Base-by-base conservation (phyloP, 2,329 filamentous ascomycete genomes). In the Penicillium italicum region DNA sequence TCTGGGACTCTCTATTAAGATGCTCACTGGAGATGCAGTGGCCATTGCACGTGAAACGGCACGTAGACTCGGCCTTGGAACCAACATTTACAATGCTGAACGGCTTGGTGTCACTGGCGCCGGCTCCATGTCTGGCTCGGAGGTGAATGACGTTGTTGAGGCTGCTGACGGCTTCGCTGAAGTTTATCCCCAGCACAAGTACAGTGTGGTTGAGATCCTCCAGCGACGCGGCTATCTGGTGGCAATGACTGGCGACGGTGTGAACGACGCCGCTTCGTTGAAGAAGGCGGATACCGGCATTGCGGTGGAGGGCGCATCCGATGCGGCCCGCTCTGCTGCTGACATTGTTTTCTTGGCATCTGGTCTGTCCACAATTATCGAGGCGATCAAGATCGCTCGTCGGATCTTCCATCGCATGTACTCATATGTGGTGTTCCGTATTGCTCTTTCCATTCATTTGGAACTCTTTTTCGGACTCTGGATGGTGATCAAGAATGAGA, bases 351-450 rank as follows among this genome's bases (percentile, higher is more conserved):
- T 96, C 83, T 85, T 96, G 72, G 90, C 89, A 66, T 90, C 91
- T 53, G 91, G 91, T 80, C 86, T 96, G 60, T 91, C 90, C 76
- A 89, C 91, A 61, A 95, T 96, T 74, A 95, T 96, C 68, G 90
- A 95, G 73, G 90, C 91, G 58, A 83, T 96, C 66, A 96, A 96
- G 81, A 95, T 89, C 64, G 93, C 90, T 31, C 89, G 91, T 69
- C 91, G 95, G 76, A 96, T 96, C 75, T 96, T 96, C 82, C 91
- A 96, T 79, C 90, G 91, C 69, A 96, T 96, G 91, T 94, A 96
- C 79, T 89, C 91, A 57, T 96, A 96, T 80, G 90, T 96, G 64
- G 89, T 96, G 69, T 96, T 96, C 81, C 90, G 91, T 83, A 96
- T 96, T 70, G 91, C 91, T 46, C 79, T 96, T 69, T 96, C 91